Evolutionary conservation across 129 eudicot genomes (phyloP).

Genomic region (Chrysanthemum lavandulifolium): DNA sequence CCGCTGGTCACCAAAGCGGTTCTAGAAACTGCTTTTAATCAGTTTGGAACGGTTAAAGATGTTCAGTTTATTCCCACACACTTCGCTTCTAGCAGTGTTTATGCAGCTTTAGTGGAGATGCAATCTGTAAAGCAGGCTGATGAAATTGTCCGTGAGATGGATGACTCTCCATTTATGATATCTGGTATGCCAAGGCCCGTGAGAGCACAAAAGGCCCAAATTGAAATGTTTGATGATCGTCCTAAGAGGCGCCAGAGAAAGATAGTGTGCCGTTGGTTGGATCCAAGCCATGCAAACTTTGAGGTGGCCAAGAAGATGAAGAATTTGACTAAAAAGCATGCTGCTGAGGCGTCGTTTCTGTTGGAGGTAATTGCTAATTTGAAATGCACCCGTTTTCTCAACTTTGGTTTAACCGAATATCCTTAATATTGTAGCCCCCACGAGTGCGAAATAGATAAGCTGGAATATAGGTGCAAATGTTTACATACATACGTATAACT

Average conservation of each 20-base stretch:
- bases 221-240: conserved; percentile 67
- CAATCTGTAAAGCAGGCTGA: conserved; percentile 45
- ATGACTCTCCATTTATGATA: conserved; percentile 59
- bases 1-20: conserved; percentile 55
- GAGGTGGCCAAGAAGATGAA: conserved; percentile 54
- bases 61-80: conserved; percentile 52
- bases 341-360: conserved; percentile 47
- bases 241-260: conserved; percentile 52
- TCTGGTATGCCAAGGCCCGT: conserved; percentile 96
- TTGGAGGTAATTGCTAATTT: conserved; percentile 45
- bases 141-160: conserved; percentile 31
- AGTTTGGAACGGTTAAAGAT: conserved; percentile 48
- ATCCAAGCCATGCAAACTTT: conserved; percentile 51
- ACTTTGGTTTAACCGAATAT: no score
- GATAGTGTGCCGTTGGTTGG: conserved; percentile 57
- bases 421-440: no score
- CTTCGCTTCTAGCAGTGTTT: conserved; percentile 27
- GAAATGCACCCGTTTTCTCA: no score
- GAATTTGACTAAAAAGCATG: conserved; percentile 41
- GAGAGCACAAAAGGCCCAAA: conserved; percentile 53
- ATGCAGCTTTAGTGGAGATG: conserved; percentile 71
- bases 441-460: no score
- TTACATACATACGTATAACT: no score
- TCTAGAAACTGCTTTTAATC: conserved; percentile 58
- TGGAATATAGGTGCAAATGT: no score